Evolutionary conservation across 1,284 basidiomycete species (phyloP), one percentile per base, ranked within the genome.

Genomic region (Exobasidium rhododendri): DNA sequence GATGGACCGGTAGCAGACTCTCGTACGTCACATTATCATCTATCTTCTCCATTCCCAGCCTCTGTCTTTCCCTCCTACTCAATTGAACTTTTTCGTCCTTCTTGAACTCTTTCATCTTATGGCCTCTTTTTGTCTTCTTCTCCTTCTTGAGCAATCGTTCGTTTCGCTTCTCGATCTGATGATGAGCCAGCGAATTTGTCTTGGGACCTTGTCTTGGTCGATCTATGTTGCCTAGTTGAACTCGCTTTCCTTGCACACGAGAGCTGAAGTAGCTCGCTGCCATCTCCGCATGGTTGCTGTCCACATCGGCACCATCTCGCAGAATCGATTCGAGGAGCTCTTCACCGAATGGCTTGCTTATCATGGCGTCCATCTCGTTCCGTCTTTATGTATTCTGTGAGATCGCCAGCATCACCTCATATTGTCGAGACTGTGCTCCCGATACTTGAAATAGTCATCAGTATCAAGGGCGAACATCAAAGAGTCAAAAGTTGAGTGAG

Each of bases 211-310:
- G 58, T 20, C 58, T 20, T 7, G 28, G 5, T 58, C 58, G 49
- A 53, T 60, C 58, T 3, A 43, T 32, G 44, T 60, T 60, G 32
- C 13, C 24, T 20, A 60, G 50, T 35, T 54, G 49, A 10, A 60
- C 11, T 4, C 52, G 17, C 29, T 58, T 59, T 22, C 43, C 58
- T 29, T 58, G n/a, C 17, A 60, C 24, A 28, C 58, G 58, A 43
- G 58, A n/a, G n/a, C 31, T 53, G 20, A 56, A 59, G 44, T 50
- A 20, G 14, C 13, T 20, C 13, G 47, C 14, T 10, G 35, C 35
- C 35, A 40, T 40, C 35, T 10, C 17, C 7, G 35, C 35, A 10
- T 40, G 35, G 7, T 7, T 17, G 17, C 35, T 40, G 7, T 7
- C 17, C 10, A 17, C 7, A 10, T 7, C 35, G 7, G 35, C 17